Evolutionary conservation across 768 basidiomycete genomes (phyloP), one percentile per base, ranked within the genome.

Genomic region (Calocybe gangraenosa): DNA sequence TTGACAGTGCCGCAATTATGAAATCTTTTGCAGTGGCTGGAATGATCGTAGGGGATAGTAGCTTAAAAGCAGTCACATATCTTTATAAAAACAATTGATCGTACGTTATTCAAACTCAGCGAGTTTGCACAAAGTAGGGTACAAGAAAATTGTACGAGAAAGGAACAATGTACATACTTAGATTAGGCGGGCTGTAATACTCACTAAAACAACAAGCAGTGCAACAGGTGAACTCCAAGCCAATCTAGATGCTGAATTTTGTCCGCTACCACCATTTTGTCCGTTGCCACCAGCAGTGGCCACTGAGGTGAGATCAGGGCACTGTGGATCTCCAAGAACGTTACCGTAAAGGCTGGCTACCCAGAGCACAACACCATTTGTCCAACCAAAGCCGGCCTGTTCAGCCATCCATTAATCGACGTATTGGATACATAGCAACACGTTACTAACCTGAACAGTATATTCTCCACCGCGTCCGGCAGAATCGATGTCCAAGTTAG

Each of bases 401-500:
- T 47, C 22, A 21, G 35, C 48, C 21, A 30, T 33, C 15, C 14
- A 42, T 36, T 9, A 30, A 5, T 20, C 28, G 28, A 23, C 37
- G 43, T 25, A 25, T 15, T 1, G 14, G 44, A 23, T 23, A 25
- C 17, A 42, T 11, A 36, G 28, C 56, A 53, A 46, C 67, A 50
- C 42, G 11, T 20, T n/a, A 20, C 51, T 49, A 32, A 77, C 81
- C 65, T 92, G 88, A 3, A 93, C 92, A 2, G 81, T 86, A 55
- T 96, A 95, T 69, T 93, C 91, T 19, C 91, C 91, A 6, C 89
- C 91, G 10, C 68, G 67, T 4, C 90, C 91, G 2, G 86, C 82
- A 2, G 82, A 84, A 63, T 89, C 84, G 23, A 92, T 74, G 46
- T 95, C 82, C 8, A 79, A 59, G 33, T 75, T 77, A 2, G 88